Conservation (phyloP, 495 filamentous ascomycete genomes). For the Stereocaulon alpinum region DNA sequence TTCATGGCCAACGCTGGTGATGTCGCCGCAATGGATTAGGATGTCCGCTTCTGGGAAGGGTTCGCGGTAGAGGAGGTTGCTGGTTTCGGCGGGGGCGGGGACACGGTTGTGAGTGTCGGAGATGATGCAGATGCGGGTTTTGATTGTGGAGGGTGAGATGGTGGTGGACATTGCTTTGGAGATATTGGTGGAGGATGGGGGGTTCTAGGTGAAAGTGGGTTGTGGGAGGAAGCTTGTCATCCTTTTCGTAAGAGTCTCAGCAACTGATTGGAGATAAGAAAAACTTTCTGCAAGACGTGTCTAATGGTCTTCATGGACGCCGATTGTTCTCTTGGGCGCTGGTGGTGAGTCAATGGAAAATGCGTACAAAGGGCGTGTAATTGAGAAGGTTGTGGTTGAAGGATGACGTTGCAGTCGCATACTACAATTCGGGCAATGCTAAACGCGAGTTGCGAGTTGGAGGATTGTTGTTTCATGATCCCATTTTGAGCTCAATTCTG, state of each 20-base stretch:
- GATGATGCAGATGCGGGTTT: constrained; percentile 47
- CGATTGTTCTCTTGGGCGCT: too few relatives aligned
- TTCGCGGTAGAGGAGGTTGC: constrained; percentile 32
- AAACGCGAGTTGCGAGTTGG: too few relatives aligned
- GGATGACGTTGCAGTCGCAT: not conserved
- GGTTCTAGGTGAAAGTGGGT: not conserved
- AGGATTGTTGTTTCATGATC: not conserved
- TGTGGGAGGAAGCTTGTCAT: too few relatives aligned
- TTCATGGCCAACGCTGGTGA: constrained; percentile 48
- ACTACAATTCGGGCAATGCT: too few relatives aligned
- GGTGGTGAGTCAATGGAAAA: too few relatives aligned
- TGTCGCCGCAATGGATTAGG: constrained; percentile 63
- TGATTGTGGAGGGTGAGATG: not conserved
- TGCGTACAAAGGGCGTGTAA: not conserved
- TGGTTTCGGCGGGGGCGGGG: constrained; percentile 25
- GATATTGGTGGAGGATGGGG: not conserved
- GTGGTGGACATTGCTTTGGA: not conserved
- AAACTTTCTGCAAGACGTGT: too few relatives aligned
- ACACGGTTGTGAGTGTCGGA: constrained; percentile 50
- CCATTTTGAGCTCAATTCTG: not conserved
- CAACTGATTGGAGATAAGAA: too few relatives aligned
- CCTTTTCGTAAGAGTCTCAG: too few relatives aligned
- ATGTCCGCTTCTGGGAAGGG: constrained; percentile 51
- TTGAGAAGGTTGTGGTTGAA: not conserved
- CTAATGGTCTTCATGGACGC: too few relatives aligned